Evolutionary conservation across 2,329 filamentous ascomycete species (phyloP).

Genomic region (Beauveria varroae): DNA sequence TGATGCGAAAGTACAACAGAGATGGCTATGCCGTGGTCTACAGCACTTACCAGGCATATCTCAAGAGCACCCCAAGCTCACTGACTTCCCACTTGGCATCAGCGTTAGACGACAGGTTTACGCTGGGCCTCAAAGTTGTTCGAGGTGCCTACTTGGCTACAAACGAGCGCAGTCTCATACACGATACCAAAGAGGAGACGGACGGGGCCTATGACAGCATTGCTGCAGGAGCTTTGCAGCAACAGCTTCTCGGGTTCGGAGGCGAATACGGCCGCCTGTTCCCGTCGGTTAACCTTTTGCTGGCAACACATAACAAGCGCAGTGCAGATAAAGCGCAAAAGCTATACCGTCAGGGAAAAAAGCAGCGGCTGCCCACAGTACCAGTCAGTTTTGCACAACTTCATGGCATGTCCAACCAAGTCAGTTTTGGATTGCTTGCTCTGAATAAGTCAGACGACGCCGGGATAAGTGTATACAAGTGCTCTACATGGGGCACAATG

Average conservation of each 20-base stretch:
- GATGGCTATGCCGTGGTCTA: not conserved
- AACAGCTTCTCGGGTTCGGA: not conserved
- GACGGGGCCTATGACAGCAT: not conserved
- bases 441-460: not conserved
- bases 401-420: not conserved
- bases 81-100: not conserved
- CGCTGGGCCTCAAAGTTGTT: not conserved
- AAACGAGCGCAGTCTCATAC: not conserved
- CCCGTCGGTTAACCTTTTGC: not conserved
- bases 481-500: not conserved
- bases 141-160: not conserved
- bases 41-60: not conserved
- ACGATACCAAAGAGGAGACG: not conserved
- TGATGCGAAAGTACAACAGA: not conserved
- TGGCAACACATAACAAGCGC: not conserved
- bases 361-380: no score
- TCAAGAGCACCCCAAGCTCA: not conserved
- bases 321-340: not conserved
- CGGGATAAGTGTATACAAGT: not conserved
- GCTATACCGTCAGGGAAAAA: not conserved
- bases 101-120: not conserved
- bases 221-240: not conserved
- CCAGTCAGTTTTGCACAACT: not conserved
- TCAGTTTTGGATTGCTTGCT: not conserved
- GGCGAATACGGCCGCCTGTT: not conserved